These are phyloP conservation scores for Pachyrhizus erosus DNA, from an alignment of 306 rosid species.

Conservation along the genomic window DNA sequence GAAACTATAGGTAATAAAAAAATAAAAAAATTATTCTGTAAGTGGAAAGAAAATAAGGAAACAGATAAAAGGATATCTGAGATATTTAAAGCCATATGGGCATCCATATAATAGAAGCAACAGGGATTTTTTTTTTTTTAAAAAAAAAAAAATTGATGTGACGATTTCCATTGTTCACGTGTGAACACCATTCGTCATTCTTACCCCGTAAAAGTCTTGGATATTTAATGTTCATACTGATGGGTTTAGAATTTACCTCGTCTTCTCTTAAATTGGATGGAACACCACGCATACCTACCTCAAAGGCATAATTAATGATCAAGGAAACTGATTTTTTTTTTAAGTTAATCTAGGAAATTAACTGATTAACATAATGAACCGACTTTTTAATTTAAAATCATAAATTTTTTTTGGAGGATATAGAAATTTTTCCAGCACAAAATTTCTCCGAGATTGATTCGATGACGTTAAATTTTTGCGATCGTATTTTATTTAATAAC, in stretches of 20 bases:
- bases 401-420: background rate
- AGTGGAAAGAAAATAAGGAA: background rate
- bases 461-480: too few species aligned
- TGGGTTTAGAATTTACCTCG: background rate
- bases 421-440: too few species aligned
- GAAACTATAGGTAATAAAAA: background rate
- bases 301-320: background rate
- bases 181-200: conserved; percentile 23
- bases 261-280: conserved; percentile 16
- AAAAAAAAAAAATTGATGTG: background rate
- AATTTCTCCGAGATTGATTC: too few species aligned
- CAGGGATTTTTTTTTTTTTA: too few species aligned
- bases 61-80: background rate
- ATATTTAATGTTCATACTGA: background rate
- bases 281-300: background rate
- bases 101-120: background rate
- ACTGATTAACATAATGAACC: too few species aligned
- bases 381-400: background rate
- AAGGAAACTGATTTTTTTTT: background rate
- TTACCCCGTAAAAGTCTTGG: conserved; percentile 14
- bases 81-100: background rate
- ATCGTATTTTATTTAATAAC: too few species aligned
- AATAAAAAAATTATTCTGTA: background rate
- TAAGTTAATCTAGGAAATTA: too few species aligned
- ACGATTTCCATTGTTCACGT: background rate